Evolutionary conservation across 495 filamentous ascomycete species (phyloP), one percentile per base, ranked within the genome.

Genomic region (Neurospora sp.): DNA sequence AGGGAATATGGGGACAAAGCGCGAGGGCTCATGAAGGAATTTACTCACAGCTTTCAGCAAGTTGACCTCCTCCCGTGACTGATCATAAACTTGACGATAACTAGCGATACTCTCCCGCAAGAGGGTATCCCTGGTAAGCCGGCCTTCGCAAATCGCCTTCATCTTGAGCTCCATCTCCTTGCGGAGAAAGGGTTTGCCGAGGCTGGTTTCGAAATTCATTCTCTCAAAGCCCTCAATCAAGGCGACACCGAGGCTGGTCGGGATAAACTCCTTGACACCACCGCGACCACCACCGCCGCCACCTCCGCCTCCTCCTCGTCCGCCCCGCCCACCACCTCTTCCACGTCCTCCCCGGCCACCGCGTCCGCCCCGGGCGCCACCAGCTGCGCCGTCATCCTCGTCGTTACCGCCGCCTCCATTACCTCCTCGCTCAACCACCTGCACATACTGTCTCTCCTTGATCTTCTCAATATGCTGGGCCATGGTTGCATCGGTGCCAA

Each of bases 401-500:
- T 72, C 76, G 13, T 79, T 78, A 4, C 73, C 79, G 28, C 72
- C 81, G 17, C 70, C 77, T 5, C 78, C 80, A 15, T 85, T 79
- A 1, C 76, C 73, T 10, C 76, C 80, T 69, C 89, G 88, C n/a
- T 87, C 80, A 39, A 89, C 83, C 3, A 89, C 89, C 59, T 87
- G 87, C 34, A 94, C 94, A 78, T 99, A 99, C 69, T 93, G 84
- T 38, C 96, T 85, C 48, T 94, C 90, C 81, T 97, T 93, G 80
- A 99, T 94, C 79, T 96, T 98, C 59, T 92, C 89, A 78, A 99
- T 98, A 79, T 99, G 96, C 76, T 99, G 96, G 0, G 96, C 95
- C 96, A 99, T 99, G 1, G 96, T 98, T 13, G 96, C 96, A 83
- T 99, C 96, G 5, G 96, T 99, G 19, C 96, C 96, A 77, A 99